phyloP scores from a whole-genome alignment of 2,329 filamentous ascomycete genomes.

The Diplodia corticola region DNA sequence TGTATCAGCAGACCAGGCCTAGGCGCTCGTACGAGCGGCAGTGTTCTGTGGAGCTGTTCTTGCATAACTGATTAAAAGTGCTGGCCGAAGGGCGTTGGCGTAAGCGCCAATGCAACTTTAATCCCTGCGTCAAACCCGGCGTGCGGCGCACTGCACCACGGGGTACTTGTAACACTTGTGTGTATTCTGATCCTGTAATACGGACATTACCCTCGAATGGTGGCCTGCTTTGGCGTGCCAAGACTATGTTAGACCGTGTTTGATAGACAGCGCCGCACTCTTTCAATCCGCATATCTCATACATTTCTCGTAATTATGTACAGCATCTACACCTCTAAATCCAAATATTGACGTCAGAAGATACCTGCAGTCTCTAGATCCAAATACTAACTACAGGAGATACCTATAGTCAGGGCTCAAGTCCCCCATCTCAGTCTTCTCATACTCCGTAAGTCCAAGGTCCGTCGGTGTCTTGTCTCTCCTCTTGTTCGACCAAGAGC shows the following conservation, averaged over 20 bases:
- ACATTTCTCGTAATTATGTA: not conserved
- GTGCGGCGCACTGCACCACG: not conserved
- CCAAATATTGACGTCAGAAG: constrained; percentile 45
- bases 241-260: not conserved
- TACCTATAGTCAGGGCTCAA: constrained; percentile 62
- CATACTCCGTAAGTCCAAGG: constrained; percentile 58
- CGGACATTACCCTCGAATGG: no score
- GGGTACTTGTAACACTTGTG: not conserved
- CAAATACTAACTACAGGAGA: constrained; percentile 46
- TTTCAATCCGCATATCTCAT: no score
- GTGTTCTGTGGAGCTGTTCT: not conserved
- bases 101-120: not conserved
- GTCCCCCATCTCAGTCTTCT: constrained; percentile 63
- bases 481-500: constrained; percentile 61
- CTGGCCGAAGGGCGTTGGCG: not conserved
- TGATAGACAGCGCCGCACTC: no score
- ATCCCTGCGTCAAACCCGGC: not conserved
- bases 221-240: not conserved
- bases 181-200: not conserved
- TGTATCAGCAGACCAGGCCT: not conserved
- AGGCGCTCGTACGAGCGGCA: not conserved
- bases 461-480: constrained; percentile 52
- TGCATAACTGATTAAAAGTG: not conserved
- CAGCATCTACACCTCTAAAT: not conserved
- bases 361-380: constrained; percentile 60